These are phyloP conservation scores for Artemisia tridentata DNA, from an alignment of 129 eudicot species.

Conservation along the genomic window DNA sequence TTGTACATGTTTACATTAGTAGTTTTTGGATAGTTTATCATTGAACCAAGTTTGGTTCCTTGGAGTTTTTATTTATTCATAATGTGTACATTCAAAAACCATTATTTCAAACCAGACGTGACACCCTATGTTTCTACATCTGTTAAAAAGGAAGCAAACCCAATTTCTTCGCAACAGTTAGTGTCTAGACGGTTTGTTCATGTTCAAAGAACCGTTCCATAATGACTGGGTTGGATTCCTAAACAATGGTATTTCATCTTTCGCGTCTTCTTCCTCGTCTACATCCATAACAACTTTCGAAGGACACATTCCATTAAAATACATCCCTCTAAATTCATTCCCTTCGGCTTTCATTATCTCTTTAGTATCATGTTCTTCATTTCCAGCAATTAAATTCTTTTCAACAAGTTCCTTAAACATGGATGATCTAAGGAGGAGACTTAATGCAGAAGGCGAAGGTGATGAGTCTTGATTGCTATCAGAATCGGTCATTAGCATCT, in stretches of 20 bases:
- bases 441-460: conserved; percentile 58
- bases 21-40: neutral
- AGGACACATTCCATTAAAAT: conserved; percentile 39
- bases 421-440: conserved; percentile 68
- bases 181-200: conserved; percentile 36
- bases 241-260: conserved; percentile 35
- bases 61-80: conserved; percentile 32
- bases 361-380: conserved; percentile 34
- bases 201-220: conserved; percentile 43
- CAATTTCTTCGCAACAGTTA: neutral
- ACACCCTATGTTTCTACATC: conserved; percentile 4
- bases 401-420: conserved; percentile 65
- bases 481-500: conserved; percentile 41
- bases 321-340: conserved; percentile 44
- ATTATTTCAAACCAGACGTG: conserved; percentile 24
- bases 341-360: conserved; percentile 32
- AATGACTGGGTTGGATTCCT: conserved; percentile 29
- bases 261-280: conserved; percentile 34
- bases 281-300: conserved; percentile 39
- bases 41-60: conserved; percentile 25
- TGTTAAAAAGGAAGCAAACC: neutral
- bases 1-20: conserved; percentile 20
- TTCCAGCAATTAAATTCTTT: conserved; percentile 41
- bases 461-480: conserved; percentile 28
- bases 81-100: conserved; percentile 25